Conservation (phyloP, 768 basidiomycete genomes). For the Collybia sp. region DNA sequence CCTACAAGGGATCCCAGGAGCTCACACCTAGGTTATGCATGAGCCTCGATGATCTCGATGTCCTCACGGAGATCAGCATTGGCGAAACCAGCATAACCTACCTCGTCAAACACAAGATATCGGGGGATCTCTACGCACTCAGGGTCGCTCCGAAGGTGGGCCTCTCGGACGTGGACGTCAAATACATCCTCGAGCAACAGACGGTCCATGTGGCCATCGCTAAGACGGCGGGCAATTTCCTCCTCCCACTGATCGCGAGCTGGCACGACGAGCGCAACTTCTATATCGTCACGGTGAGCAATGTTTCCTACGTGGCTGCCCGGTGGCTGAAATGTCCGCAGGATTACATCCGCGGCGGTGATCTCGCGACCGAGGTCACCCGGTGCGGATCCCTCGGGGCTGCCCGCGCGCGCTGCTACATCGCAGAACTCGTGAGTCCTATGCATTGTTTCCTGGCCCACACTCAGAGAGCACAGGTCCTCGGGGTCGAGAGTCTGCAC, state of each 20-base stretch:
- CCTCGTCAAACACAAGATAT: slow-evolving; percentile 11
- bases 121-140: slow-evolving; percentile 9
- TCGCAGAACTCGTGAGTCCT: slow-evolving; percentile 17
- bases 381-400: slow-evolving; percentile 2
- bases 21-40: too few relatives aligned
- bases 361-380: slow-evolving; percentile 7
- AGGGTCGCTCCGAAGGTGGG: slow-evolving; percentile 13
- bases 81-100: slow-evolving; percentile 6
- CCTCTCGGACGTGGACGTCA: slow-evolving; percentile 2
- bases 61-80: too few relatives aligned
- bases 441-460: not conserved
- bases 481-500: slow-evolving; percentile 12
- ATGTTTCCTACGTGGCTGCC: not conserved
- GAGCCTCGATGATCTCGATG: too few relatives aligned
- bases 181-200: not conserved
- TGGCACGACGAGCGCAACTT: slow-evolving; percentile 14
- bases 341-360: slow-evolving; percentile 17
- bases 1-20: too few relatives aligned
- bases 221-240: slow-evolving; percentile 6
- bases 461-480: slow-evolving; percentile 3
- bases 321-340: slow-evolving; percentile 1
- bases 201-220: not conserved
- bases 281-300: slow-evolving; percentile 17
- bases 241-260: slow-evolving; percentile 16
- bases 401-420: slow-evolving; percentile 12